Evolutionary conservation across 208 protist species (phyloP).

Genomic region (Herpetomonas tarakana): DNA sequence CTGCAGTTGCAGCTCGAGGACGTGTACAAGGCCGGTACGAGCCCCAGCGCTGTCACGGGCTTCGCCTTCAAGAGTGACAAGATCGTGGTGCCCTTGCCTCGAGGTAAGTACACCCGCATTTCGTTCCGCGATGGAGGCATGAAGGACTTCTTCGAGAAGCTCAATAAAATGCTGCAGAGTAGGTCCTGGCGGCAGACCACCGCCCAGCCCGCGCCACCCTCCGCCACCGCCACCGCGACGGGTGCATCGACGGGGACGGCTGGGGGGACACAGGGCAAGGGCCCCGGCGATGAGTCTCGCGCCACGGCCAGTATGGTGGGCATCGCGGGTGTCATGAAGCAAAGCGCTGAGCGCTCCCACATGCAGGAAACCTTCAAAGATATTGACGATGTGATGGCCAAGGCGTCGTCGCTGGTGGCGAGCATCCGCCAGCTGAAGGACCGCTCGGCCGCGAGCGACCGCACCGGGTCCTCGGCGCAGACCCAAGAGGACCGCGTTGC

Average conservation of each 20-base stretch:
- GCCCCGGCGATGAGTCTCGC: neutral
- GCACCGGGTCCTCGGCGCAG: conserved; percentile 18
- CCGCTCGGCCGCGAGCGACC: conserved; percentile 24
- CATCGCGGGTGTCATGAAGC: conserved; percentile 73
- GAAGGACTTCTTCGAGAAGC: conserved; percentile 35
- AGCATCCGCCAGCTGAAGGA: conserved; percentile 60
- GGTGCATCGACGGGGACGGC: neutral
- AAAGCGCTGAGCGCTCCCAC: conserved; percentile 35
- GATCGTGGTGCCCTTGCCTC: conserved; percentile 51
- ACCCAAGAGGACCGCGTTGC: conserved; percentile 26
- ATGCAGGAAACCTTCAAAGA: conserved; percentile 61
- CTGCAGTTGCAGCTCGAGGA: conserved; percentile 54
- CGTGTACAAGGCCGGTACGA: conserved; percentile 22
- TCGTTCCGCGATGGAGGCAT: conserved; percentile 65
- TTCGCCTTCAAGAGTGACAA: conserved; percentile 59
- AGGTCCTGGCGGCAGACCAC: conserved; percentile 25
- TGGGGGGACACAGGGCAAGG: neutral
- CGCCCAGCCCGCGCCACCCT: neutral
- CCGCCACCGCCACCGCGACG: neutral
- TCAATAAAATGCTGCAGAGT: conserved; percentile 37
- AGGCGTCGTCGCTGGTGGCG: conserved; percentile 68
- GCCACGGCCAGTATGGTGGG: conserved; percentile 53
- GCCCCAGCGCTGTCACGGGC: conserved; percentile 25
- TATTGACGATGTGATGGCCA: conserved; percentile 85
- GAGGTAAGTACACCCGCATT: conserved; percentile 34